Evolutionary conservation across 2,329 filamentous ascomycete species (phyloP), one percentile per base, ranked within the genome.

Genomic region (Fusarium sp.): DNA sequence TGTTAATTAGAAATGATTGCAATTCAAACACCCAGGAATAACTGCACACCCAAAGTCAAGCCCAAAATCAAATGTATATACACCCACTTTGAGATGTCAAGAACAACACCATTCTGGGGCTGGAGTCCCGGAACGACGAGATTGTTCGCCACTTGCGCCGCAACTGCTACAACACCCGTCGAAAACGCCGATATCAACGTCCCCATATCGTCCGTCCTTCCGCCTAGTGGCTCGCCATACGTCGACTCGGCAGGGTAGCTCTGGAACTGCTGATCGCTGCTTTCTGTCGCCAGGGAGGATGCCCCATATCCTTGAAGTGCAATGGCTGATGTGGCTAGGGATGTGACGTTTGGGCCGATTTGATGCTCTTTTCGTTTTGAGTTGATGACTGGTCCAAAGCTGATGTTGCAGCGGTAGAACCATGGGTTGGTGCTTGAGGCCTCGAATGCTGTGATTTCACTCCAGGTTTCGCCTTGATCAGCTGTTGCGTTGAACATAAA

Each of bases 171-270:
- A 7, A 76, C 73, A 3, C 77, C 77, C 0, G 75, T 66, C 4
- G 75, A 68, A 47, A 77, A 82, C 1, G 70, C 60, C 1, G 75
- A 66, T 14, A 80, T 70, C 6, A 70, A 47, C 9, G 65, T 67
- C 4, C 74, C 80, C 68, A 84, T 78, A 0, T 48, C 50, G 0
- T 66, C 27, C 0, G 39, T 36, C 21, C 65, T 59, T 2, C 80
- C 80, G 11, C 69, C 50, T 11, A 65, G 48, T 3, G 73, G 67
- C 0, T 37, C 33, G 2, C 79, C 80, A 46, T 75, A 79, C 5
- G 70, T 54, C 2, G 75, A 75, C 46, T 79, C 76, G 23, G 73
- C 70, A 0, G 80, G 79, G 46, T 81, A 82, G 9, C 74, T 75
- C 61, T 79, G 77, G 13, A 65, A 65, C 29, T 65, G 62, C 27